Evolutionary conservation across 768 basidiomycete species (phyloP).

Genomic region (Rhodosporidiobolus sp.): DNA sequence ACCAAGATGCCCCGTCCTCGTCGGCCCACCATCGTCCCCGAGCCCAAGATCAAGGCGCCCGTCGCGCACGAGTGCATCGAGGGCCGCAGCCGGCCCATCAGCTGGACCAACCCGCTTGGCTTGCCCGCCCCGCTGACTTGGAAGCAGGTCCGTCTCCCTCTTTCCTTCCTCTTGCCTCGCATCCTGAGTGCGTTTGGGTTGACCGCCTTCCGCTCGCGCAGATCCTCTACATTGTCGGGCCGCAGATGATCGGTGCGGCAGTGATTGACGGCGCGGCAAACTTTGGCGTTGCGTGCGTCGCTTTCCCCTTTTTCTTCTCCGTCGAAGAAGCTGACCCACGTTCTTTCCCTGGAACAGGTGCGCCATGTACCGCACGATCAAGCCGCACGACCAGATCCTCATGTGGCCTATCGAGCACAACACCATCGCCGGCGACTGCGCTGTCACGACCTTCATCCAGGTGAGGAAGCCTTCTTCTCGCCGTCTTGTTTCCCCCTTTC

Average conservation of each 20-base stretch:
- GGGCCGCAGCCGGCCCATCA: constrained; percentile 3
- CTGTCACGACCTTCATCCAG: constrained; percentile 39
- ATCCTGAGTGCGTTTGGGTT: neutral
- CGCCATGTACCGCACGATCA: constrained; percentile 36
- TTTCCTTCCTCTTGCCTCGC: neutral
- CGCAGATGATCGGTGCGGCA: constrained; percentile 32
- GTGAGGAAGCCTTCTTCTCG: neutral
- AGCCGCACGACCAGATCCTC: constrained; percentile 6
- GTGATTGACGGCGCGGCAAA: constrained; percentile 32
- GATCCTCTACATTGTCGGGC: constrained; percentile 35
- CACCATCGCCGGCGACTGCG: constrained; percentile 35
- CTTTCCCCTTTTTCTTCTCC: neutral
- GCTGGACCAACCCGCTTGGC: constrained; percentile 25
- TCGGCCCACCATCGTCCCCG: neutral
- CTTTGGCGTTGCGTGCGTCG: constrained; percentile 40
- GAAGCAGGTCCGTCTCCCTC: constrained; percentile 19
- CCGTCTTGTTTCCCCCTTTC: too few species aligned
- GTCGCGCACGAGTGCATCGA: constrained; percentile 33
- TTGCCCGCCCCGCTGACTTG: constrained; percentile 30
- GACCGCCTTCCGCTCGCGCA: neutral
- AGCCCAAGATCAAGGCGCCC: constrained; percentile 7
- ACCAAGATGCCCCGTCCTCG: neutral
- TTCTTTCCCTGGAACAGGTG: constrained; percentile 7
- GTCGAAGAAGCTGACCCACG: neutral
- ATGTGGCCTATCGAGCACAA: constrained; percentile 38